A percentile compares a stretch with the other conserved stretches of the same genome.
Evolutionary conservation across 176 grass and related monocot genomes (phyloP).

Genomic region (Metroxylon sagu): DNA sequence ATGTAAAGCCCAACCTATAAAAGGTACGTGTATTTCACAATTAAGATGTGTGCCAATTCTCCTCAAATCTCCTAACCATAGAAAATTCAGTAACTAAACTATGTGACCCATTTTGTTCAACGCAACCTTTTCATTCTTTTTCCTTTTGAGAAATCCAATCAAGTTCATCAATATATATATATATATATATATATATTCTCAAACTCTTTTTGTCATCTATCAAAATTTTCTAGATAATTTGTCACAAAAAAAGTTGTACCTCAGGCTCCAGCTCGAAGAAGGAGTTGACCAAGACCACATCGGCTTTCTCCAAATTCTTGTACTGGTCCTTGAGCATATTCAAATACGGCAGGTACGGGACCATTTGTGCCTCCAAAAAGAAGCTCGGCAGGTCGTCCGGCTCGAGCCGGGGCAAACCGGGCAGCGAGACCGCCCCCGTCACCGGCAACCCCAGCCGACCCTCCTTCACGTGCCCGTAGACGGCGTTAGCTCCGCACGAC

Average conservation of each 20-base stretch:
- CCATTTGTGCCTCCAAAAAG: constrained; percentile 22
- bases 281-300: constrained; percentile 66
- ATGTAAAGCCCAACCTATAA: too few relatives aligned
- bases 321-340: constrained; percentile 49
- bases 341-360: constrained; percentile 24
- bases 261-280: constrained; percentile 63
- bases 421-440: neutral
- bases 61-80: too few relatives aligned
- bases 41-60: too few relatives aligned
- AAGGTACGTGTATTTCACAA: too few relatives aligned
- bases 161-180: too few relatives aligned
- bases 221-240: too few relatives aligned
- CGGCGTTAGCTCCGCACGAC: constrained; percentile 42
- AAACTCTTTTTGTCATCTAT: too few relatives aligned
- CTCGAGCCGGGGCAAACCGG: constrained; percentile 30
- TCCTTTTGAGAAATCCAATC: too few relatives aligned
- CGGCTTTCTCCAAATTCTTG: constrained; percentile 32
- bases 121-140: too few relatives aligned
- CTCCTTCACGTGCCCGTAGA: constrained; percentile 36
- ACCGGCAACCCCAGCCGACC: constrained; percentile 32
- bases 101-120: too few relatives aligned
- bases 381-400: constrained; percentile 38
- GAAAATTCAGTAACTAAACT: too few relatives aligned
- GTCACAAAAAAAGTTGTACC: constrained; percentile 4
- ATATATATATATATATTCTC: too few relatives aligned